Evolutionary conservation across 495 filamentous ascomycete genomes (phyloP), one percentile per base, ranked within the genome.

Genomic region (Penicillium angulare): DNA sequence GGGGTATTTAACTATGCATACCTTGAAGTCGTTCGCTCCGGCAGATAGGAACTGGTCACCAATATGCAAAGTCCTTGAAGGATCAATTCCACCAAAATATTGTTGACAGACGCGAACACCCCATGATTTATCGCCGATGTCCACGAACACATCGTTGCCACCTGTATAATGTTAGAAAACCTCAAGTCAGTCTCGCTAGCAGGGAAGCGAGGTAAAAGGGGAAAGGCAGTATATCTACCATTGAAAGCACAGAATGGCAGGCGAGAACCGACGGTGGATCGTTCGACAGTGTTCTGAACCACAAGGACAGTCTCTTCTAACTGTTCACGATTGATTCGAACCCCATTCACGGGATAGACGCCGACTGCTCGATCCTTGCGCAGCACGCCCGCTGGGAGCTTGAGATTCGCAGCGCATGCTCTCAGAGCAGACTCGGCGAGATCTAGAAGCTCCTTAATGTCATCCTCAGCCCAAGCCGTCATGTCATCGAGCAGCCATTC

Each of bases 201-300:
- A n/a, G n/a, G n/a, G n/a, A n/a, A n/a, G 34, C 27, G 35, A 6
- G 22, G 32, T 29, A 7, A n/a, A 29, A 43, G 26, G 13, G 0
- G 31, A 27, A 38, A 33, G 15, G 47, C 42, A 12, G 27, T 6
- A n/a, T 12, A 31, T 12, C 1, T 57, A 79, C 84, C 93, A 66
- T 99, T 97, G 74, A 99, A 99, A 18, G 93, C 95, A 63, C 95
- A 99, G 63, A 99, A 99, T 1, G 95, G 93, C 16, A 99, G 72
- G 3, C 82, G 67, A 13, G 75, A 69, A 0, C 85, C 86, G 1
- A 86, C 82, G 1, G 78, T 72, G 29, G 87, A 92, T 35, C 91
- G 78, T 64, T 97, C 91, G 0, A 97, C 79, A 13, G 88, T 88
- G 67, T 95, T 95, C 60, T 97, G 92, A 17, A 90, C 89, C 3